Evolutionary conservation across 2,329 filamentous ascomycete genomes (phyloP).

Genomic region (Kalaharituber pfeilii): DNA sequence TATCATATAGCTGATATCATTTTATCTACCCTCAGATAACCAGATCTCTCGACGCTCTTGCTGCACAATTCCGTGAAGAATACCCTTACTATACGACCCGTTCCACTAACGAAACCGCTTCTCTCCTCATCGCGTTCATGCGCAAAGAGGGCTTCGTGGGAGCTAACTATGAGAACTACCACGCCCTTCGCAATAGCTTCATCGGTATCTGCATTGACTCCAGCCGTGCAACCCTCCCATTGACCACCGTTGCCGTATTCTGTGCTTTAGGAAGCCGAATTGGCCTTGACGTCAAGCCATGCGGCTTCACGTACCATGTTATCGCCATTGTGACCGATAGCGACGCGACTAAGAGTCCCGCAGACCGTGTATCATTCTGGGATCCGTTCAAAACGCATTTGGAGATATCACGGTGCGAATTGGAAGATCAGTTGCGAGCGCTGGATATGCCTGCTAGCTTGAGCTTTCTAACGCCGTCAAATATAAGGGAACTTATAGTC

Average conservation of each 20-base stretch:
- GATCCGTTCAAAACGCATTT: conserved; percentile 43
- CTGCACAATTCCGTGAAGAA: conserved; percentile 37
- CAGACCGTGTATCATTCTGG: conserved; percentile 31
- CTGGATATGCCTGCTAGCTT: conserved; percentile 25
- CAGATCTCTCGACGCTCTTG: conserved; percentile 46
- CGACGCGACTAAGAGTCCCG: conserved; percentile 21
- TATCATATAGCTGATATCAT: too few species aligned
- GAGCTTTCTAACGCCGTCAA: conserved; percentile 33
- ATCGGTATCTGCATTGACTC: conserved; percentile 65
- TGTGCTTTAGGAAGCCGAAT: conserved; percentile 59
- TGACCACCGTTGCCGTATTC: conserved; percentile 76
- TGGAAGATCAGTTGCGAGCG: conserved; percentile 29
- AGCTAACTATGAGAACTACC: conserved; percentile 49
- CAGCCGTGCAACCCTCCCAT: conserved; percentile 54
- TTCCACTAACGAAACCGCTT: conserved; percentile 49
- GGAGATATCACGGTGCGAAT: conserved; percentile 33
- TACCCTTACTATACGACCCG: conserved; percentile 38
- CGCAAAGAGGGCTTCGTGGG: conserved; percentile 48
- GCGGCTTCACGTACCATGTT: conserved; percentile 69
- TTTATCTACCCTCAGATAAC: too few species aligned
- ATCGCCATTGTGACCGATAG: conserved; percentile 54
- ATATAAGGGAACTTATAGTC: conserved; percentile 49
- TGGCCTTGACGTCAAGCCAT: conserved; percentile 59
- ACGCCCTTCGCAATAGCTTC: conserved; percentile 70
- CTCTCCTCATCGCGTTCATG: conserved; percentile 52